Evolutionary conservation across 2,329 filamentous ascomycete species (phyloP), one percentile per base, ranked within the genome.

Genomic region (Claviceps maximensis): DNA sequence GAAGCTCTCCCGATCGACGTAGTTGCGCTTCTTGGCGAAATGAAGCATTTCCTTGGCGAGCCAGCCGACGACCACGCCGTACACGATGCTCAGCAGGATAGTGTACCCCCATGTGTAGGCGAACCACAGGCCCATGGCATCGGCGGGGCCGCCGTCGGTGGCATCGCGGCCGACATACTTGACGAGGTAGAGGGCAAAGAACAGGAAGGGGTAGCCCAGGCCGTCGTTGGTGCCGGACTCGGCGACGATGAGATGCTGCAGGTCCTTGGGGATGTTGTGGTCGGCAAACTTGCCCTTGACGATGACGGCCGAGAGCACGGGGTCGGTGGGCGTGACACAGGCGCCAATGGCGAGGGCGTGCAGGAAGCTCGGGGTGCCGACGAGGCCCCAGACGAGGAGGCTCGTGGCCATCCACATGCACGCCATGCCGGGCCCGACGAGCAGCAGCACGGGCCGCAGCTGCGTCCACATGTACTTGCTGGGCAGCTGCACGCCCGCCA

Each of bases 241-340:
- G 25, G 82, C 84, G 49, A 86, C 78, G 62, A 89, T 87, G 59
- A 89, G 87, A 58, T 85, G 82, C 70, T 95, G 89, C 49, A 96
- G 71, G 29, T 84, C 79, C 54, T 82, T 83, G 0, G 90, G 89
- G 19, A 95, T 84, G 64, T 95, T 93, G 61, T 89, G 85, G 62
- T 95, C 89, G 1, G 90, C 90, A 63, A 95, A 96, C 61, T 87
- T 90, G 33, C 89, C 89, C 71, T 95, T 95, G 47, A 95, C 88
- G 54, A 95, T 95, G 2, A 86, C 86, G 58, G 93, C 91, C 17
- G 86, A 91, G 40, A 95, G 68, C 1, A 95, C 82, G 0, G 90
- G 90, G 61, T 96, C 90, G 0, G 90, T 95, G 0, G 89, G 90
- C 2, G 90, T 93, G n/a, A 96, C 82, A 62, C 89, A 95, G 0